Base-by-base conservation (phyloP, 306 rosid species). In the Acacia crassicarpa region DNA sequence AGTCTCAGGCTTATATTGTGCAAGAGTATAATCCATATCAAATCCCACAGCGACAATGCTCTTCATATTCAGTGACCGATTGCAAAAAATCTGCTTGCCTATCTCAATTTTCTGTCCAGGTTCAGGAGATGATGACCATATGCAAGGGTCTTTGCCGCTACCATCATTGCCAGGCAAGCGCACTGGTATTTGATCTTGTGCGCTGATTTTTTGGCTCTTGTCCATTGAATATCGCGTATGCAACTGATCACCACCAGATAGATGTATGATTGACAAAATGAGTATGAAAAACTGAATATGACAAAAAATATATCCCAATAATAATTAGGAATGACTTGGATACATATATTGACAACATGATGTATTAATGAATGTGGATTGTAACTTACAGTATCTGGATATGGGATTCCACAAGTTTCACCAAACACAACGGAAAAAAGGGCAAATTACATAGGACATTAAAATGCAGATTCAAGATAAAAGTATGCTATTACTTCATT, bases 11-110 rank as follows among this genome's bases (percentile, higher is more conserved):
- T 86, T 95, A 92, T 95, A 95, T 66, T 95, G 99, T n/a, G 99
- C 99, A 75, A 95, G 86, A 61, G 99, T 95, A 86, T 95, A 95
- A 87, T 95, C 99, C 99, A 95, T 93, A 86, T 95, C 99, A 83
- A 95, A 95, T 75, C 99, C 99, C 27, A 93, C 98, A 27, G 99
- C 97, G 81, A 93, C 93, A 67, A 93, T 93, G 83, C 72, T 91
- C 91, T 87, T 95, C 99, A 95, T 95, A 80, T 95, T 95, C 86
- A 95, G 85, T 25, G 99, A 90, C 76, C 98, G 86, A 88, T 95
- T 95, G 88, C 99, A 95, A 84, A 95, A 95, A 51, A 95, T 92
- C 61, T 82, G 97, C 92, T 92, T 93, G 78, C 97, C 89, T 67
- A 89, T 88, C 44, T 86, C 91, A 80, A 89, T 85, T 76, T 83